phyloP scores from a whole-genome alignment of 345 rosid genomes.

The Heritiera fomes region DNA sequence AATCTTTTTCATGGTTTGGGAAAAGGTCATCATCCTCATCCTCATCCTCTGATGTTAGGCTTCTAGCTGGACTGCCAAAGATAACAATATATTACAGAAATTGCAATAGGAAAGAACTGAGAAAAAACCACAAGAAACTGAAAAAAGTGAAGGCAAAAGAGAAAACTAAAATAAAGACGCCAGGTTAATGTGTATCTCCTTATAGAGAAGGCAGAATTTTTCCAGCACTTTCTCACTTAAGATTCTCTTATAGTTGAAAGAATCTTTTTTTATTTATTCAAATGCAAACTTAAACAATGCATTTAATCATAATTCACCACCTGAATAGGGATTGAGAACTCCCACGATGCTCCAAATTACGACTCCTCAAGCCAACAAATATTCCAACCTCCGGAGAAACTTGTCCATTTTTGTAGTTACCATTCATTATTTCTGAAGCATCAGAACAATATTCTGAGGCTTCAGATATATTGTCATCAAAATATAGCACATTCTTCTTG shows the following conservation, averaged over 20 bases:
- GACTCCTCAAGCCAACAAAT: constrained; percentile 40
- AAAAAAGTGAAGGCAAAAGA: neutral
- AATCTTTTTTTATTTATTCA: neutral
- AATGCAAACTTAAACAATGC: constrained; percentile 4
- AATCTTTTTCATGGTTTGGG: constrained; percentile 40
- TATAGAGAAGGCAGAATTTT: neutral
- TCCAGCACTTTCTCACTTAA: neutral
- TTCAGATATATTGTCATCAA: constrained; percentile 68
- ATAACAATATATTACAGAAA: constrained; percentile 45
- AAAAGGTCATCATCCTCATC: constrained; percentile 68
- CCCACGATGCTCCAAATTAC: constrained; percentile 55
- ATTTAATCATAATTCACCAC: constrained; percentile 38
- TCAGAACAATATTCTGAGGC: constrained; percentile 61
- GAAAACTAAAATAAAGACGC: constrained; percentile 13
- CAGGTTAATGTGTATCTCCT: neutral
- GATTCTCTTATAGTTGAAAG: neutral
- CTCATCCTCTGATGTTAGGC: constrained; percentile 69
- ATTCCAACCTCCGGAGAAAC: constrained; percentile 67
- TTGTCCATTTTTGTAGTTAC: constrained; percentile 52
- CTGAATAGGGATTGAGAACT: constrained; percentile 80
- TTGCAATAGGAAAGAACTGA: constrained; percentile 13
- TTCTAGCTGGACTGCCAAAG: constrained; percentile 95
- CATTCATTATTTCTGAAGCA: constrained; percentile 49
- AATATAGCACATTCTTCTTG: constrained; percentile 43
- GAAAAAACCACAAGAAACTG: neutral